Evolutionary conservation across 2,329 filamentous ascomycete species (phyloP).

Genomic region (Diaporthe aspalathi): DNA sequence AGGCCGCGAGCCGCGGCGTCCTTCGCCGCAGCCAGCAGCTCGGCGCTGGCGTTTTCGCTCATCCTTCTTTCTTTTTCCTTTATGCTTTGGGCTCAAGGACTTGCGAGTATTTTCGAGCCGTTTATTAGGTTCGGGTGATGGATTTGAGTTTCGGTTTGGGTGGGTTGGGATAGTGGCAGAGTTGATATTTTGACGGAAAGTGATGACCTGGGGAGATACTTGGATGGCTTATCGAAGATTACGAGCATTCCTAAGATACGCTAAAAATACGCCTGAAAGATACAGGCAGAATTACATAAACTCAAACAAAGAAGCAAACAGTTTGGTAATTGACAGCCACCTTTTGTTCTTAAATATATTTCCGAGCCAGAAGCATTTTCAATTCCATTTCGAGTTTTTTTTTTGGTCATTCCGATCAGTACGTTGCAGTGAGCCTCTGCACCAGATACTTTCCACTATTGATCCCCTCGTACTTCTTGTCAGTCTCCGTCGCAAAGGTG

Average conservation of each 20-base stretch:
- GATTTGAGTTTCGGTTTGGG: neutral
- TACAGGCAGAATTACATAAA: slow-evolving; percentile 10
- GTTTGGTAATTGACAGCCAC: neutral
- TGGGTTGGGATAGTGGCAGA: neutral
- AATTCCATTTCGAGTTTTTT: neutral
- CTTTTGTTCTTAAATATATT: neutral
- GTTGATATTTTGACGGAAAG: neutral
- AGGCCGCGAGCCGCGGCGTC: slow-evolving; percentile 70
- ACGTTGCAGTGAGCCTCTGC: slow-evolving; percentile 80
- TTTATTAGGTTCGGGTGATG: neutral
- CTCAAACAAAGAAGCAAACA: neutral
- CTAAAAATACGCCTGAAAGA: slow-evolving; percentile 5
- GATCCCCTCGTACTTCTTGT: slow-evolving; percentile 84
- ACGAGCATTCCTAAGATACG: neutral
- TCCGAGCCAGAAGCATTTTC: neutral
- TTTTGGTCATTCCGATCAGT: slow-evolving; percentile 53
- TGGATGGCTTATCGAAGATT: slow-evolving; percentile 28
- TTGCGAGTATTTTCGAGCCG: neutral
- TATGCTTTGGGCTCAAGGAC: neutral
- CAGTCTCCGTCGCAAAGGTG: slow-evolving; percentile 71
- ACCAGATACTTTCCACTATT: slow-evolving; percentile 85
- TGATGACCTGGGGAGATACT: no score
- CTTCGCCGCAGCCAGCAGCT: slow-evolving; percentile 64
- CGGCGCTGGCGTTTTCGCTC: slow-evolving; percentile 50
- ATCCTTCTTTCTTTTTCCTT: neutral